Evolutionary conservation across 257 asterid species (phyloP), one percentile per base, ranked within the genome.

Genomic region (Haberlea rhodopensis): DNA sequence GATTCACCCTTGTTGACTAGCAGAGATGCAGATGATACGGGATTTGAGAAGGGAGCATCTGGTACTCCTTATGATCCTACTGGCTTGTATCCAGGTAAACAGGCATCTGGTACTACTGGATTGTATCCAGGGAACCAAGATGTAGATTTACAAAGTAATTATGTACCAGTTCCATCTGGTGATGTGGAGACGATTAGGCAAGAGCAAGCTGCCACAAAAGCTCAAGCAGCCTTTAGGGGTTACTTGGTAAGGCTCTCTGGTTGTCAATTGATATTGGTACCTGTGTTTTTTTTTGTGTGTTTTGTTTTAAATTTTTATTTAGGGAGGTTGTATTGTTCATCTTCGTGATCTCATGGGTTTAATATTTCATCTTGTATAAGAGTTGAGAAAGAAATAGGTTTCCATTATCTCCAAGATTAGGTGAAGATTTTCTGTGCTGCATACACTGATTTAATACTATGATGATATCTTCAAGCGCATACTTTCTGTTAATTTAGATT

Each of bases 171-270:
- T 68, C 71, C 79, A 10, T 57, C 76, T 25, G 75, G 75, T 60
- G 81, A 84, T 72, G 84, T 74, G 64, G 89, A 79, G 66, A 71
- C 45, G 75, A 57, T 24, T 62, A 84, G 49, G 67, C 90, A 69
- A 70, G 87, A 85, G 55, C 70, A 82, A 72, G 90, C 97, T 74
- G 95, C 95, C 43, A 81, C 82, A 6, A 84, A 80, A 82, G 84
- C 80, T 55, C 96, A 87, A 75, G 95, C 96, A 49, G 88, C 82
- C 60, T 85, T 90, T 71, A 81, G 92, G 73, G 95, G 96, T 71
- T 88, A 85, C 74, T 71, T 90, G 97, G 97, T 85, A 87, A 66
- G 11, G 13, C 54, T 75, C 53, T 51, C 65, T 53, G 43, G 51
- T 45, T 60, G 58, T 61, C 23, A 70, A 26, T 63, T 24, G 48